phyloP scores from a whole-genome alignment of 306 rosid species.

The Astragalus glycyphyllos region DNA sequence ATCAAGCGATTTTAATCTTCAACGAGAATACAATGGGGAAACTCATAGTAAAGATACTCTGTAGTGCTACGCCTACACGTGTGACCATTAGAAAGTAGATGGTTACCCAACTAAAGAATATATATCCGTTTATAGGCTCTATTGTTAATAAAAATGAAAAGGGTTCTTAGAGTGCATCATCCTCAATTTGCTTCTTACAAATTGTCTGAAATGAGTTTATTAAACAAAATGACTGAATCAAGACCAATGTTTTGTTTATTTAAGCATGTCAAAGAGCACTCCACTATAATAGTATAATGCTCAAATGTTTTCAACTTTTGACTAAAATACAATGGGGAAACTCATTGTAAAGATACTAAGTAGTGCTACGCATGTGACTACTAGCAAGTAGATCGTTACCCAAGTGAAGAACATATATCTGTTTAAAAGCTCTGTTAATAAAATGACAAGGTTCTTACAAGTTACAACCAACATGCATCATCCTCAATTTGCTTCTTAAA shows the following conservation, averaged over 20 bases:
- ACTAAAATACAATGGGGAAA: constrained; percentile 8
- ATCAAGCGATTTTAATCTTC: background rate
- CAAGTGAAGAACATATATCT: background rate
- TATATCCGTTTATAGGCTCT: background rate
- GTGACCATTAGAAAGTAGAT: background rate
- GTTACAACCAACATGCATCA: background rate
- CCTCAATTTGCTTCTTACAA: constrained; percentile 18
- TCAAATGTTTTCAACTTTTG: background rate
- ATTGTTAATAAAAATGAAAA: background rate
- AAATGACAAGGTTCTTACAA: background rate
- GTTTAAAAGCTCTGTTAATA: background rate
- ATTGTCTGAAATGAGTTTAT: too few species aligned
- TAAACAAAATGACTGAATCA: too few species aligned
- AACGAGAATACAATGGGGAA: constrained; percentile 6
- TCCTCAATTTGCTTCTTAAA: constrained; percentile 16
- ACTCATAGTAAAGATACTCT: background rate
- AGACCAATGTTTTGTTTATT: too few species aligned
- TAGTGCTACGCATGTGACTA: background rate
- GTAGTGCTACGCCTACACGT: background rate
- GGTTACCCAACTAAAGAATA: background rate
- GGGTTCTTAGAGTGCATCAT: background rate
- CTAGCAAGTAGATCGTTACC: background rate
- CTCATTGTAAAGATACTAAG: background rate
- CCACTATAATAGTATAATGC: background rate
- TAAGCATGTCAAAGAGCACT: too few species aligned